phyloP scores from a whole-genome alignment of 257 asterid genomes.

The Leonotis leonurus region DNA sequence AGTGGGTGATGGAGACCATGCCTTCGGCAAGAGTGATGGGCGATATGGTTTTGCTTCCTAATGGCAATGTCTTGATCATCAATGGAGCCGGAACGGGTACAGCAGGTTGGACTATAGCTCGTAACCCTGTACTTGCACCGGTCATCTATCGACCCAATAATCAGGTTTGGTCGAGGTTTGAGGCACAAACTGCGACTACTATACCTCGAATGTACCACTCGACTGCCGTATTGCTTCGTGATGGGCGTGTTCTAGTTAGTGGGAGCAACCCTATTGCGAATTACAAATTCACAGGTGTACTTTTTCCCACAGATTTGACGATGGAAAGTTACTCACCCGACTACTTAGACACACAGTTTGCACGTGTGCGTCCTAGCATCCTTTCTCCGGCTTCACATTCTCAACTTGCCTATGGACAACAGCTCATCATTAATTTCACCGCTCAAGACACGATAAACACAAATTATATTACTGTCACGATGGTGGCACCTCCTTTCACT shows the following conservation, averaged over 20 bases:
- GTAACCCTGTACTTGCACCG: slow-evolving; percentile 29
- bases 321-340: background rate
- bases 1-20: too few relatives aligned
- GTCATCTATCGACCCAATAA: slow-evolving; percentile 23
- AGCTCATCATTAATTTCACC: background rate
- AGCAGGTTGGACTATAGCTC: slow-evolving; percentile 25
- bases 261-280: slow-evolving; percentile 4
- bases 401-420: background rate
- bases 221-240: background rate
- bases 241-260: background rate
- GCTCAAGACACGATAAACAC: background rate
- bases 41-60: slow-evolving; percentile 41
- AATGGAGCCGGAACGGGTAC: slow-evolving; percentile 44
- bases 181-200: background rate
- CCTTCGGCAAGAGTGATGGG: slow-evolving; percentile 46
- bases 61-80: slow-evolving; percentile 37
- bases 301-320: background rate
- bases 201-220: slow-evolving; percentile 11
- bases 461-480: background rate
- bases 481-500: background rate
- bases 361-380: background rate
- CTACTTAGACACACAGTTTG: background rate
- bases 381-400: background rate
- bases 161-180: background rate
- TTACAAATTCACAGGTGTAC: background rate